Percentiles rank a stretch among this genome's conserved stretches.
These are phyloP conservation scores for Tephrocybe sp. DNA, from an alignment of 768 basidiomycete genomes.

Conservation along the genomic window DNA sequence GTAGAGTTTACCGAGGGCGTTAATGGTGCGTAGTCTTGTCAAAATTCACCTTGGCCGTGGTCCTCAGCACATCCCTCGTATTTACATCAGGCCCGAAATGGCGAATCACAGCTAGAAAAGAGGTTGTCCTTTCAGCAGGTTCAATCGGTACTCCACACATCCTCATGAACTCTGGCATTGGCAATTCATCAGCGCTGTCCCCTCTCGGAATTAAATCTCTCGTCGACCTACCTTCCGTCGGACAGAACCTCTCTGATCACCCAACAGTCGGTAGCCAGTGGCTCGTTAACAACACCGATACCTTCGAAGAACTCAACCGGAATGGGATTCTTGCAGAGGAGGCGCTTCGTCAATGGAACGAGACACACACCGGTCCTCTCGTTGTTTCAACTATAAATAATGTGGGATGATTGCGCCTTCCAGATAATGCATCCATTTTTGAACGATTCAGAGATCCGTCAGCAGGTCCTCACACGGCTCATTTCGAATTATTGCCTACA, in stretches of 20 bases:
- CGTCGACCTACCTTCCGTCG: slow-evolving; percentile 16
- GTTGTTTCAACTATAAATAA: slow-evolving; percentile 16
- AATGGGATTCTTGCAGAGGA: slow-evolving; percentile 11
- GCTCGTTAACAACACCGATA: slow-evolving; percentile 8
- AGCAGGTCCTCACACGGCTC: slow-evolving; percentile 23
- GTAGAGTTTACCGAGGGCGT: neutral
- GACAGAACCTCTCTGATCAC: slow-evolving; percentile 18
- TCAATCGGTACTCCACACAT: slow-evolving; percentile 29
- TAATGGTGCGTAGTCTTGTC: neutral
- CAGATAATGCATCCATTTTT: slow-evolving; percentile 4
- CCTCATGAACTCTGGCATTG: slow-evolving; percentile 1
- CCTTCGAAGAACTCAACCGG: slow-evolving; percentile 13
- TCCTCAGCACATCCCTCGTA: too few species aligned
- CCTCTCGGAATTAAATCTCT: slow-evolving; percentile 6
- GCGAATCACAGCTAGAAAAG: slow-evolving; percentile 12
- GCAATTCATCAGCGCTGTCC: neutral
- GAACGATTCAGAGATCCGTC: slow-evolving; percentile 20
- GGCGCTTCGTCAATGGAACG: slow-evolving; percentile 19
- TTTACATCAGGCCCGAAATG: neutral
- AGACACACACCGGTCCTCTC: slow-evolving; percentile 21
- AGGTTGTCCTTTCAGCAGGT: slow-evolving; percentile 26
- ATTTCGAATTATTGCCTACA: slow-evolving; percentile 23
- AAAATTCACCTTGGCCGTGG: neutral
- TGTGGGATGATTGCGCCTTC: slow-evolving; percentile 21
- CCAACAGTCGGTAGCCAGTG: neutral